Conservation (phyloP, 2,329 filamentous ascomycete genomes). For the Phoma sp. region DNA sequence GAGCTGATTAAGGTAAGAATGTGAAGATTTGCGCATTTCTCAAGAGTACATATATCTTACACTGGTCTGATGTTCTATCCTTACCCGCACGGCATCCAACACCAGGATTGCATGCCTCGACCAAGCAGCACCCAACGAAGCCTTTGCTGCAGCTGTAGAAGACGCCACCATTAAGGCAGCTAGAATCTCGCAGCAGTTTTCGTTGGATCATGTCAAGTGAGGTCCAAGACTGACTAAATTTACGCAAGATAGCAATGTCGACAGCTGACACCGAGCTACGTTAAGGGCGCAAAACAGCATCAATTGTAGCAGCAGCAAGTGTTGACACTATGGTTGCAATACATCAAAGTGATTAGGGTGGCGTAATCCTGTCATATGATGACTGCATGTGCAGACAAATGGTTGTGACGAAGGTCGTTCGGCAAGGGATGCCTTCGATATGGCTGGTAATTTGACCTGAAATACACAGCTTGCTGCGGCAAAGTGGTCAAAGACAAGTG, state of each 20-base stretch:
- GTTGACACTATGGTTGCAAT: neutral
- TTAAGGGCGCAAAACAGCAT: neutral
- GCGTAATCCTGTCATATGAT: constrained; percentile 15
- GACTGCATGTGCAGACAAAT: constrained; percentile 26
- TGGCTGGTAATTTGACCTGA: constrained; percentile 9
- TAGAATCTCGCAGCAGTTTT: constrained; percentile 9
- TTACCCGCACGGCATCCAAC: constrained; percentile 30
- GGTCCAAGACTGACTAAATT: neutral
- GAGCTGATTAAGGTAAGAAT: neutral
- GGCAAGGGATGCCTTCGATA: constrained; percentile 15
- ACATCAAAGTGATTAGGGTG: neutral
- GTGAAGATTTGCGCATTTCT: neutral
- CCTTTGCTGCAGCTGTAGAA: constrained; percentile 31
- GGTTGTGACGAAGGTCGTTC: neutral
- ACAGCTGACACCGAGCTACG: neutral
- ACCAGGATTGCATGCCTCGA: constrained; percentile 30
- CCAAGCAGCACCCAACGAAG: constrained; percentile 37
- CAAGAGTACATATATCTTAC: constrained; percentile 18
- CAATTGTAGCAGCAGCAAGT: neutral
- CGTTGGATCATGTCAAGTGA: constrained; percentile 17
- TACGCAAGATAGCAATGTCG: neutral
- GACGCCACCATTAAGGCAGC: constrained; percentile 26
- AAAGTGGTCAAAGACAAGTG: neutral
- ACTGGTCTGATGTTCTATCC: constrained; percentile 24
- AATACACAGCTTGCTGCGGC: constrained; percentile 11